Percentiles rank a stretch among this genome's conserved stretches.
phyloP scores from a whole-genome alignment of 2,329 filamentous ascomycete species.

The Phyllosticta citribraziliensis region DNA sequence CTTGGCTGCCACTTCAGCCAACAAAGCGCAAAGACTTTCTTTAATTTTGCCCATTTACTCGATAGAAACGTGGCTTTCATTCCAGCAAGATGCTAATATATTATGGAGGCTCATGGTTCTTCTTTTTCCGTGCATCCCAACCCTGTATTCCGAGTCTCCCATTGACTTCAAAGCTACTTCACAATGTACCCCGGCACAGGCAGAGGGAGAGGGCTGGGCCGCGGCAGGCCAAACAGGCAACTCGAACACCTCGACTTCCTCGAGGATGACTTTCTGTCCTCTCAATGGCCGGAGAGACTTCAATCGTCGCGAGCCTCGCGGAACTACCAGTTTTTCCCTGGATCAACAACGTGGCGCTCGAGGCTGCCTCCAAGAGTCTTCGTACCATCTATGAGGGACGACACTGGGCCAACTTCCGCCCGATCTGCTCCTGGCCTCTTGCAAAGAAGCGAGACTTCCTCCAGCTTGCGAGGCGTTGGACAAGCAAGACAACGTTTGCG shows the following conservation, averaged over 20 bases:
- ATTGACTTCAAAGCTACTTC: not conserved
- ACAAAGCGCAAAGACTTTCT: not conserved
- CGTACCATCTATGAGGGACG: not conserved
- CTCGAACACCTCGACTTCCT: not conserved
- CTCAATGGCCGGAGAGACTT: not conserved
- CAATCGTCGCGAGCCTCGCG: not conserved
- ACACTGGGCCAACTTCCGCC: not conserved
- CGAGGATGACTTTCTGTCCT: not conserved
- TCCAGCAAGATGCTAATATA: not conserved
- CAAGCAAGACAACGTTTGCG: not conserved
- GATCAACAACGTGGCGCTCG: not conserved
- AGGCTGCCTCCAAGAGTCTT: not conserved
- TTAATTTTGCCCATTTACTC: not conserved
- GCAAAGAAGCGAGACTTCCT: not conserved
- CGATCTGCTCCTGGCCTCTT: not conserved
- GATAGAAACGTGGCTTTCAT: not conserved
- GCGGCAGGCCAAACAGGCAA: not conserved
- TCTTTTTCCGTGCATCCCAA: not conserved
- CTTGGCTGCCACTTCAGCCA: not conserved
- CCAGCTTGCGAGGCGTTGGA: not conserved
- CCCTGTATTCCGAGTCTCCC: not conserved
- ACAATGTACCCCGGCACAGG: not conserved
- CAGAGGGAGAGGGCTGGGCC: not conserved
- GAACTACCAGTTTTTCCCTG: not conserved
- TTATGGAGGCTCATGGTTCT: too few relatives aligned